A percentile compares a stretch with the other conserved stretches of the same genome.
Evolutionary conservation across 176 grass and related monocot species (phyloP).

Genomic region (Alloteropsis semialata): DNA sequence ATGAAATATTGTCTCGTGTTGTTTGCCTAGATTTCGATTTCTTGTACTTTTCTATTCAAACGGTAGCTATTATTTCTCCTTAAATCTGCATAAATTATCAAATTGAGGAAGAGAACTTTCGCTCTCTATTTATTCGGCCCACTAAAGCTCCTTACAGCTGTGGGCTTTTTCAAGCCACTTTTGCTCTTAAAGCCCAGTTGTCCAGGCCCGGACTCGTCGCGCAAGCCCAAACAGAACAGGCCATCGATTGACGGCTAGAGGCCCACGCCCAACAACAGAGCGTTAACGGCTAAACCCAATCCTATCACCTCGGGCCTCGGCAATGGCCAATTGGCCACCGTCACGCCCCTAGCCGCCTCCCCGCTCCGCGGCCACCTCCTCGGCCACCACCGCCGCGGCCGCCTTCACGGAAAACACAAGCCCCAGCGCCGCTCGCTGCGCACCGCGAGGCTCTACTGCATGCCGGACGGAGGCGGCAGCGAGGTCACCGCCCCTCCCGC

Average conservation of each 20-base stretch:
- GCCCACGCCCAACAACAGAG: no score
- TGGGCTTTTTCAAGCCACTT: not conserved
- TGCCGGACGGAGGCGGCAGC: conserved; percentile 12
- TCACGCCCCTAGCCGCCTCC: conserved; percentile 29
- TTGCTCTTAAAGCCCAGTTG: not conserved
- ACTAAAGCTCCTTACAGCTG: no score
- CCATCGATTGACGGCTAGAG: no score
- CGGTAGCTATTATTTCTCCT: no score
- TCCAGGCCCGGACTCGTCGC: not conserved
- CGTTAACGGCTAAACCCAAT: conserved; percentile 22
- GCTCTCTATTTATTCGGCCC: no score
- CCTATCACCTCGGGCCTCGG: conserved; percentile 33
- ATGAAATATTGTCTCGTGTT: not conserved
- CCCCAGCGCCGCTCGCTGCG: not conserved
- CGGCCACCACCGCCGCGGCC: not conserved
- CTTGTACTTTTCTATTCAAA: no score
- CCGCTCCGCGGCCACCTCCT: conserved; percentile 7
- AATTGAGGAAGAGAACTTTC: no score
- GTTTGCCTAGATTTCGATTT: not conserved
- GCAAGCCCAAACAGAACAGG: not conserved
- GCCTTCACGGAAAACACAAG: not conserved
- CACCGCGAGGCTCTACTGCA: not conserved
- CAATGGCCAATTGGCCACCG: conserved; percentile 47
- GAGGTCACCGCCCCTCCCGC: conserved; percentile 9
- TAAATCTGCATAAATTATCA: no score